These are phyloP conservation scores for Komagataella pastoris DNA, from an alignment of 805 yeast species.

Conservation along the genomic window DNA sequence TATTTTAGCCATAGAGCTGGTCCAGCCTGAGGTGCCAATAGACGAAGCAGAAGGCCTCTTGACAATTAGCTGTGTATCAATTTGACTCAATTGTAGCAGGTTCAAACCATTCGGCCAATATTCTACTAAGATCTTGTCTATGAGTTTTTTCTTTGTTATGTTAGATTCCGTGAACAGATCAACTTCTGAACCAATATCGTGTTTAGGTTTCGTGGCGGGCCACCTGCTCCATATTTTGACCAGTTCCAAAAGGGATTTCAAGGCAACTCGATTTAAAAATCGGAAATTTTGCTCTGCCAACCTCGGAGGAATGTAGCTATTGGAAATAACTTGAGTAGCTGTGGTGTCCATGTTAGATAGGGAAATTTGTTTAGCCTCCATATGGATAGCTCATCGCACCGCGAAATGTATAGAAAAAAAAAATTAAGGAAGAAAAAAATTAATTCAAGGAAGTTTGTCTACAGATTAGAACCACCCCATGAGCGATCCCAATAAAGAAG, in stretches of 20 bases:
- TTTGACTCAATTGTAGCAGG: slow-evolving; percentile 52
- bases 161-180: slow-evolving; percentile 8
- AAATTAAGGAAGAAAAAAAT: background rate
- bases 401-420: background rate
- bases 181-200: slow-evolving; percentile 8
- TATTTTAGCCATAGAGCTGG: slow-evolving; percentile 30
- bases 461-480: background rate
- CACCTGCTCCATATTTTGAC: slow-evolving; percentile 19
- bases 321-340: slow-evolving; percentile 17
- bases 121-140: slow-evolving; percentile 32
- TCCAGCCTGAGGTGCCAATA: slow-evolving; percentile 21
- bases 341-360: background rate
- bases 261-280: slow-evolving; percentile 12
- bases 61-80: slow-evolving; percentile 53
- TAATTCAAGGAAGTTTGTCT: background rate
- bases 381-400: slow-evolving; percentile 1
- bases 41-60: slow-evolving; percentile 35
- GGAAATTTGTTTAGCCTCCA: background rate
- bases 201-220: slow-evolving; percentile 15
- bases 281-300: slow-evolving; percentile 10
- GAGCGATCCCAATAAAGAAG: slow-evolving; percentile 6
- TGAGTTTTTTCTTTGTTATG: slow-evolving; percentile 17
- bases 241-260: slow-evolving; percentile 17
- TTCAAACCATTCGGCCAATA: slow-evolving; percentile 48
- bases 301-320: slow-evolving; percentile 18